Conservation (phyloP, 2,329 filamentous ascomycete species). For the Xylariaceae sp. region DNA sequence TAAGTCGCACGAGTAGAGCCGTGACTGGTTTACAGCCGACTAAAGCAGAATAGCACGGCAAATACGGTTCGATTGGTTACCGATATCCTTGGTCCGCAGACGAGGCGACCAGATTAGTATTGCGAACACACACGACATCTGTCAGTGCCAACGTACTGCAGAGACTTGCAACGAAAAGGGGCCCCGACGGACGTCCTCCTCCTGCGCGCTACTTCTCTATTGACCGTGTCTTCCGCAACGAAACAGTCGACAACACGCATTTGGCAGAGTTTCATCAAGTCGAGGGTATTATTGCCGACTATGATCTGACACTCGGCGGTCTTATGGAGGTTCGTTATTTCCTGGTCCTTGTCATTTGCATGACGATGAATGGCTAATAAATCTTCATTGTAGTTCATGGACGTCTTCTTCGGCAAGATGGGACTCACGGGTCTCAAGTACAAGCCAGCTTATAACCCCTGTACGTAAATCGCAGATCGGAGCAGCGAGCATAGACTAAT, state of each 20-base stretch:
- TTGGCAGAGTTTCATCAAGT: constrained; percentile 98
- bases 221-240: constrained; percentile 93
- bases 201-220: constrained; percentile 96
- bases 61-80: constrained; percentile 94
- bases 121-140: constrained; percentile 11
- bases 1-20: not conserved
- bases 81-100: constrained; percentile 64
- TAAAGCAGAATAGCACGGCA: constrained; percentile 46
- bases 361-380: too few species aligned
- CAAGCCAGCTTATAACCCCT: constrained; percentile 90
- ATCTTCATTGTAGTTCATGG: constrained; percentile 56
- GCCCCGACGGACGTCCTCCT: constrained; percentile 61
- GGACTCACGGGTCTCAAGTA: constrained; percentile 74
- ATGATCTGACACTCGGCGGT: constrained; percentile 84
- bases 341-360: too few species aligned
- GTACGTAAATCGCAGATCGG: too few species aligned
- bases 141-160: constrained; percentile 71
- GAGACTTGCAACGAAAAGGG: constrained; percentile 48
- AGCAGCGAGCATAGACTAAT: too few species aligned
- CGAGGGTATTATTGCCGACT: constrained; percentile 97
- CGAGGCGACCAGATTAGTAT: constrained; percentile 69
- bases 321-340: constrained; percentile 58
- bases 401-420: constrained; percentile 95
- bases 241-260: constrained; percentile 78
- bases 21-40: too few species aligned